Base-by-base conservation (phyloP, 495 filamentous ascomycete genomes). In the Hypoxylon trugodes region DNA sequence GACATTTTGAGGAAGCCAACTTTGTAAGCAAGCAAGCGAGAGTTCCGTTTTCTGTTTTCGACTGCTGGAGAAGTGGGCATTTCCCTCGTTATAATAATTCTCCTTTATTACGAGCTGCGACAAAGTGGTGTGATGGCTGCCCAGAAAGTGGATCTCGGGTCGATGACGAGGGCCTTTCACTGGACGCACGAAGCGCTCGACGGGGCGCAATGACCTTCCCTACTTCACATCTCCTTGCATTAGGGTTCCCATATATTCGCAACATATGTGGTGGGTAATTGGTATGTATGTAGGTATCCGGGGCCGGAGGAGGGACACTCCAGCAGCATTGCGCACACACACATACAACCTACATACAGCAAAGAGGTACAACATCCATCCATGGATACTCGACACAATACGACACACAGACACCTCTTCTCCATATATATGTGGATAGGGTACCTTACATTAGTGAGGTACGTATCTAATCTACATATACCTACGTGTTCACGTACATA, bases 1-100 rank as follows among this genome's bases (percentile, higher is more conserved):
- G 58, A 61, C 18, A 67, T 67, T 6, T 51, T 61, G 21, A 50
- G 58, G 32, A 50, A 67, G 36, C 64, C 64, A 40, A 61, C 64
- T 12, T 54, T 67, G 51, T 67, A 38, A 58, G 25, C 19, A 21
- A 22, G 16, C 1, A 28, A 18, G 8, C 36, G 15, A 41, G 49
- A 32, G 40, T 36, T 48, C 43, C 16, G 37, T 19, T 36, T 43
- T 24, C 26, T 5, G 21, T 18, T 37, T 52, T 6, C 19, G 41
- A 24, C n/a, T n/a, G n/a, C n/a, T n/a, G 21, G n/a, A 13, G 47
- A 12, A 43, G 49, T 47, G 49, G 49, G 35, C 33, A 26, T 30
- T 28, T 41, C 53, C 53, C 53, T 42, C 51, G 30, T 64, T 65
- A n/a, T 48, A 41, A 52, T 64, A 46, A 53, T n/a, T n/a, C n/a